A percentile compares a stretch with the other conserved stretches of the same genome.
Evolutionary conservation across 2,329 filamentous ascomycete genomes (phyloP).

Genomic region (Diaporthe caulivora): DNA sequence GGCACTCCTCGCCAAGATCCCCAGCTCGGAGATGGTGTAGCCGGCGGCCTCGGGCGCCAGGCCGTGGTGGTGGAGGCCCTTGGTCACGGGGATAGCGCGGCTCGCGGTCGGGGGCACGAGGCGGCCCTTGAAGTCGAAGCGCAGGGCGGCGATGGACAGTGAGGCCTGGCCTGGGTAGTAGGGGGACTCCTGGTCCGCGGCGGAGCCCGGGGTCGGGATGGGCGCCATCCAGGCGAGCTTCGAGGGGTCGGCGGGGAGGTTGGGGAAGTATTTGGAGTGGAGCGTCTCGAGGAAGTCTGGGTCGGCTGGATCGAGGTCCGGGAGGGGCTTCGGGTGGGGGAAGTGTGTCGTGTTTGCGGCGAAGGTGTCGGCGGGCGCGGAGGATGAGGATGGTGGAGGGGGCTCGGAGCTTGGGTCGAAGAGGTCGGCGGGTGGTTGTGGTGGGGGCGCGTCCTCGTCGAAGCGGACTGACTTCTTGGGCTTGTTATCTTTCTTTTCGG

Average conservation of each 20-base stretch:
- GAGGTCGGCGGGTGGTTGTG: constrained; percentile 56
- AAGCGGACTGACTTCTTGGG: constrained; percentile 51
- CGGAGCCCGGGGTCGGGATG: constrained; percentile 69
- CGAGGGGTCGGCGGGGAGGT: constrained; percentile 83
- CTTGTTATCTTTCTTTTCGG: constrained; percentile 42
- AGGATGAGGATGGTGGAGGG: constrained; percentile 9
- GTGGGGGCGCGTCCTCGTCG: constrained; percentile 58
- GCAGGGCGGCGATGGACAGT: constrained; percentile 81
- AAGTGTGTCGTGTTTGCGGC: constrained; percentile 68
- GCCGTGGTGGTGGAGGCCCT: constrained; percentile 93
- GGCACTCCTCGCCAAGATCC: constrained; percentile 81
- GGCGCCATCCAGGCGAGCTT: constrained; percentile 89
- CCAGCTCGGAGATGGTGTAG: constrained; percentile 91
- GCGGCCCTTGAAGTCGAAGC: constrained; percentile 88
- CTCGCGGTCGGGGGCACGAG: constrained; percentile 83
- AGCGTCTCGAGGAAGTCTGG: constrained; percentile 86
- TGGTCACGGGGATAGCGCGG: constrained; percentile 78
- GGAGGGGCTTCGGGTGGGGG: constrained; percentile 65
- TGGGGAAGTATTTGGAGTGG: constrained; percentile 93
- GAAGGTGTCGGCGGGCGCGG: constrained; percentile 47
- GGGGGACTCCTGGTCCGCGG: constrained; percentile 75
- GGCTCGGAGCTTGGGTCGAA: constrained; percentile 44
- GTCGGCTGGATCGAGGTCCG: constrained; percentile 85
- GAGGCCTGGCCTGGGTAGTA: constrained; percentile 84
- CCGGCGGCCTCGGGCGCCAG: constrained; percentile 93